These are phyloP conservation scores for Trichophyton rubrum DNA, from an alignment of 2,329 filamentous ascomycete species.

Conservation along the genomic window DNA sequence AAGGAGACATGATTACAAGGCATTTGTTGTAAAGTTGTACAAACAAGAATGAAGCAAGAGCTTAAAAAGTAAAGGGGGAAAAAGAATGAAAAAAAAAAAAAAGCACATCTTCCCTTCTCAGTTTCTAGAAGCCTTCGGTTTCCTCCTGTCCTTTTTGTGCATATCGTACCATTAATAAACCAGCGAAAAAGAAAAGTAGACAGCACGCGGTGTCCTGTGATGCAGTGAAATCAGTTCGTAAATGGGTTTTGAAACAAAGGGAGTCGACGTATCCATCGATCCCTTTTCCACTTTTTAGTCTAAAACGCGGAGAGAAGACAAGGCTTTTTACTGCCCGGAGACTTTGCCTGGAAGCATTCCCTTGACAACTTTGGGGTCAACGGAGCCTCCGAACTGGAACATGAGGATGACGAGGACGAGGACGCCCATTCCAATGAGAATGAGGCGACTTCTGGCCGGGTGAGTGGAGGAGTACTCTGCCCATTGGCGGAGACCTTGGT, in stretches of 20 bases:
- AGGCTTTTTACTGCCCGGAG: not conserved
- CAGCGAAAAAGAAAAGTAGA: not conserved
- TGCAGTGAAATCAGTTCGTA: not conserved
- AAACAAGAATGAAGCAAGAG: not conserved
- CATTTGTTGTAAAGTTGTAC: not conserved
- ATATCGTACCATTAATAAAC: conserved; percentile 1
- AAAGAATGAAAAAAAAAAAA: not conserved
- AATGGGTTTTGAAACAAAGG: not conserved
- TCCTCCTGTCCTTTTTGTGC: not conserved
- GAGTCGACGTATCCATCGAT: not conserved
- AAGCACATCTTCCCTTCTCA: not conserved
- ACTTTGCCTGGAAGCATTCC: conserved; percentile 9
- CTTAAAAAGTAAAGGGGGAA: not conserved
- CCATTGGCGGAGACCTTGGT: conserved; percentile 64
- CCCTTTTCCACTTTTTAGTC: not conserved
- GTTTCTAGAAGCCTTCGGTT: not conserved
- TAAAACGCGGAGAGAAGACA: not conserved
- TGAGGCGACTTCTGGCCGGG: conserved; percentile 64
- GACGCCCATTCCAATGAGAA: conserved; percentile 36
- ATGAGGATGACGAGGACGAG: conserved; percentile 10
- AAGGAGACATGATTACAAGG: not conserved
- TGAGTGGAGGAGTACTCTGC: conserved; percentile 69
- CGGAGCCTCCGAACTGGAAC: conserved; percentile 10
- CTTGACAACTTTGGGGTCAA: conserved; percentile 10
- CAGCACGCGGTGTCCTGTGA: not conserved